These are phyloP conservation scores for Chalaropsis ovoidea DNA, from an alignment of 2,329 filamentous ascomycete species.

Conservation along the genomic window DNA sequence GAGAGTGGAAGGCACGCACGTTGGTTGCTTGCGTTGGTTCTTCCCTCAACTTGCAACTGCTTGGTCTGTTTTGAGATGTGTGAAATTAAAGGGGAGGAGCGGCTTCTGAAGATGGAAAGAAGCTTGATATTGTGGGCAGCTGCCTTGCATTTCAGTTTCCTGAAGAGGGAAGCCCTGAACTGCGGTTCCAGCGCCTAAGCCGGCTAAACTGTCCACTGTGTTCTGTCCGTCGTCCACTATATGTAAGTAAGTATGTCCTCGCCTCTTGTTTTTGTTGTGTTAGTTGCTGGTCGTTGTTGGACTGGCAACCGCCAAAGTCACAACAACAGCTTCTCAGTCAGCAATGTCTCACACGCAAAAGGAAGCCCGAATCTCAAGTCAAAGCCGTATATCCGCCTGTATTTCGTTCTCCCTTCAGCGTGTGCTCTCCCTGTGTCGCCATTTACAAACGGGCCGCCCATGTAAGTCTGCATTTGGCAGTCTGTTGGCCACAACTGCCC, in stretches of 20 bases:
- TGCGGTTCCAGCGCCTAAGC: background rate
- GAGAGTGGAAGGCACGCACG: background rate
- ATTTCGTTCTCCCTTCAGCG: background rate
- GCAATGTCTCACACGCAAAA: background rate
- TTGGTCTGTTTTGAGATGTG: background rate
- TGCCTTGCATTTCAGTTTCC: background rate
- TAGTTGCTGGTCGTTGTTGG: background rate
- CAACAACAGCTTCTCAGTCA: background rate
- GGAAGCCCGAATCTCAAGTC: background rate
- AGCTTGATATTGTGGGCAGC: background rate
- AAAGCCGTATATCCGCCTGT: background rate
- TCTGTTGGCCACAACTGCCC: no score
- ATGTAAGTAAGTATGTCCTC: no score
- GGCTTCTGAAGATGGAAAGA: background rate
- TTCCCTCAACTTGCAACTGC: background rate
- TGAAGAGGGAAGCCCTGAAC: background rate
- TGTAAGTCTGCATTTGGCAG: no score
- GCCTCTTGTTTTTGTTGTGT: background rate
- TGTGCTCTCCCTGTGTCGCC: no score
- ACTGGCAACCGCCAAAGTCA: background rate
- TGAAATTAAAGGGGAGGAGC: constrained; percentile 7
- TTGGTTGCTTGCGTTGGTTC: background rate
- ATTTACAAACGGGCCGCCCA: no score
- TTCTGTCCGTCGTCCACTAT: background rate
- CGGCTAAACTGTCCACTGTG: no score